Percentiles rank a stretch among this genome's conserved stretches.
phyloP scores from a whole-genome alignment of 1,284 basidiomycete genomes.

The Megacollybia platyphylla region DNA sequence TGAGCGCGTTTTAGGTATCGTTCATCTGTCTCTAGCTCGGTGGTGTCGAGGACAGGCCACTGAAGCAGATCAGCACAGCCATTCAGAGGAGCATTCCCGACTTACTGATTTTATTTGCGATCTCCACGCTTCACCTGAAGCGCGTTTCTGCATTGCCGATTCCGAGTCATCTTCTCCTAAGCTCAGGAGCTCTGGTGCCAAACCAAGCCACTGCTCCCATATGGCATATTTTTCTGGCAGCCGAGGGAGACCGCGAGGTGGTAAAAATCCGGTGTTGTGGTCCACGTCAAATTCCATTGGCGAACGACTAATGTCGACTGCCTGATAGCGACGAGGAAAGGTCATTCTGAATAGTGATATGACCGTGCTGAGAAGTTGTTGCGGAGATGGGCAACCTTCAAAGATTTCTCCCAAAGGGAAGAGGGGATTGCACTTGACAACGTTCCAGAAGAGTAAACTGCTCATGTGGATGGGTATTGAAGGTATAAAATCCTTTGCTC shows the following conservation, averaged over 20 bases:
- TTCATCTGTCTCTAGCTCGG: slow-evolving; percentile 35
- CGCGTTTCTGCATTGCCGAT: slow-evolving; percentile 33
- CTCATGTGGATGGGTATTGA: neutral
- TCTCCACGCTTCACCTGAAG: slow-evolving; percentile 57
- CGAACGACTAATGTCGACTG: slow-evolving; percentile 14
- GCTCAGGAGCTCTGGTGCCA: slow-evolving; percentile 44
- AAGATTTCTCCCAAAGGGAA: slow-evolving; percentile 13
- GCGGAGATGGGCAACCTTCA: slow-evolving; percentile 23
- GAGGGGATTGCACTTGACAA: slow-evolving; percentile 17
- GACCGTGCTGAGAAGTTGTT: slow-evolving; percentile 18
- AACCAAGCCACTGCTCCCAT: slow-evolving; percentile 64
- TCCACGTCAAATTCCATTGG: slow-evolving; percentile 61
- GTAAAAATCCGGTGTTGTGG: slow-evolving; percentile 79
- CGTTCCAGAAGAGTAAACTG: slow-evolving; percentile 16
- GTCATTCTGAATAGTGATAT: slow-evolving; percentile 15
- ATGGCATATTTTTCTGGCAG: slow-evolving; percentile 44
- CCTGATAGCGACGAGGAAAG: slow-evolving; percentile 4
- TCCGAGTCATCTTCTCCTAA: slow-evolving; percentile 48
- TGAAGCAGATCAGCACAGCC: slow-evolving; percentile 14
- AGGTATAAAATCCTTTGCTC: neutral
- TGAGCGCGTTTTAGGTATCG: slow-evolving; percentile 74
- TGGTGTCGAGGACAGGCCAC: slow-evolving; percentile 60
- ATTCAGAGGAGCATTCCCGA: slow-evolving; percentile 8
- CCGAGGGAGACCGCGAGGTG: slow-evolving; percentile 49
- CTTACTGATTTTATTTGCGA: slow-evolving; percentile 46